phyloP scores from a whole-genome alignment of 495 filamentous ascomycete genomes.

The Penicillium ucsense region DNA sequence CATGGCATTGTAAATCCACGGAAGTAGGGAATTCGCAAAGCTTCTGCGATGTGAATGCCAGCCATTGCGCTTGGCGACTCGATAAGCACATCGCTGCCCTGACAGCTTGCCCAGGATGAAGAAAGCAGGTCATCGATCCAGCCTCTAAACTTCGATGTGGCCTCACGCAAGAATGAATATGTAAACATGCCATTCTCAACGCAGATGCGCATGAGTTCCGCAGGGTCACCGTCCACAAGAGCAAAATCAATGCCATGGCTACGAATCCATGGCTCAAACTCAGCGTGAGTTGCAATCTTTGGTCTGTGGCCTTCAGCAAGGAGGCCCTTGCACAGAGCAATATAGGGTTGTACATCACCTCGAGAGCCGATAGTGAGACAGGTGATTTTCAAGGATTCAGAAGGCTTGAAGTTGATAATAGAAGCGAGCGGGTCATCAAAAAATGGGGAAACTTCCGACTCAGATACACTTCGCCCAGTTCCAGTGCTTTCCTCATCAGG shows the following conservation, averaged over 20 bases:
- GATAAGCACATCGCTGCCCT: conserved; percentile 82
- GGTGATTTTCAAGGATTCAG: conserved; percentile 72
- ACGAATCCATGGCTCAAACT: conserved; percentile 83
- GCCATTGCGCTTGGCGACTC: conserved; percentile 97
- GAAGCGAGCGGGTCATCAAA: conserved; percentile 92
- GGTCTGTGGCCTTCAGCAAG: conserved; percentile 78
- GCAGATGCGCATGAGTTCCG: conserved; percentile 89
- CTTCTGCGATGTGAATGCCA: conserved; percentile 97
- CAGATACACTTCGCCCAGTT: conserved; percentile 25
- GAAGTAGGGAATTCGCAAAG: conserved; percentile 89
- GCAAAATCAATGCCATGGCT: conserved; percentile 88
- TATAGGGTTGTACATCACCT: conserved; percentile 96
- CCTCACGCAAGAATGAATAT: conserved; percentile 78
- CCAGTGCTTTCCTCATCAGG: conserved; percentile 48
- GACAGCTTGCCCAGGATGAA: conserved; percentile 78
- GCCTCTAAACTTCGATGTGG: conserved; percentile 77
- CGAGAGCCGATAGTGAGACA: conserved; percentile 94
- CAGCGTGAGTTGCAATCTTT: conserved; percentile 82
- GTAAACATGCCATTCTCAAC: conserved; percentile 98
- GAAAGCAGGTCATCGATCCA: conserved; percentile 86
- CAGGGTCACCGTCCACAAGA: conserved; percentile 81
- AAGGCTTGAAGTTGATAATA: conserved; percentile 89
- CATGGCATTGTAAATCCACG: conserved; percentile 98
- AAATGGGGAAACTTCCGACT: conserved; percentile 49
- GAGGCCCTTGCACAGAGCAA: conserved; percentile 87